Evolutionary conservation across 2,329 filamentous ascomycete genomes (phyloP), one percentile per base, ranked within the genome.

Genomic region (Fusarium miscanthi): DNA sequence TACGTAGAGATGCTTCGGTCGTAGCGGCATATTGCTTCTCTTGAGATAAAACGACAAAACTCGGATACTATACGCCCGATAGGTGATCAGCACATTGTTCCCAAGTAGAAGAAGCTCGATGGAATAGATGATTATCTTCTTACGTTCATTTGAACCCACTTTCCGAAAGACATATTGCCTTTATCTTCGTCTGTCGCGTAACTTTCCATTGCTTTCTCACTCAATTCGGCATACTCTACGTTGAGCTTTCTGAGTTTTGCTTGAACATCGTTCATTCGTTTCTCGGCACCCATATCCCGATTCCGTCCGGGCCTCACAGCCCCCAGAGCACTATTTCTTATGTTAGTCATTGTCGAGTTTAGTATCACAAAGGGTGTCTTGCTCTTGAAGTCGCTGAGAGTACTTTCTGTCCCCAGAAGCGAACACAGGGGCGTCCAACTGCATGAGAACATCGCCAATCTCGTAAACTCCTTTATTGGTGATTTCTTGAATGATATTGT

Each of bases 211-310:
- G 2, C 49, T 11, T 4, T 25, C n/a, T 6, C 2, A 17, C 2
- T 37, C 11, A 6, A 0, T 12, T 21, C n/a, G 5, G 16, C 4
- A 16, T 35, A 8, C 6, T 6, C 0, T 8, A 8, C 5, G 2
- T 49, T 49, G 11, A 52, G 8, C 8, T 7, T 52, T 8, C 13
- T 11, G 8, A 52, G 4, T 21, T 37, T 52, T 21, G 49, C 8
- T 11, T 3, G 33, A 2, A 27, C 21, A 0, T 25, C 33, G 8
- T 52, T 14, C n/a, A 52, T 0, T 1, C 49, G 33, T 21, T 27
- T 25, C 33, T 25, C 2, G 6, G 33, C 23, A 16, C 31, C 23
- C 31, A 4, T 19, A 3, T 52, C 23, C 10, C 3, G 30, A 52
- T 52, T 37, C 8, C 0, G 1, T 3, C 23, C 2, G 6, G 37